Percentiles rank a stretch among this genome's conserved stretches.
These are phyloP conservation scores for Aspergillus mulundensis DNA, from an alignment of 495 filamentous ascomycete species.

Conservation along the genomic window DNA sequence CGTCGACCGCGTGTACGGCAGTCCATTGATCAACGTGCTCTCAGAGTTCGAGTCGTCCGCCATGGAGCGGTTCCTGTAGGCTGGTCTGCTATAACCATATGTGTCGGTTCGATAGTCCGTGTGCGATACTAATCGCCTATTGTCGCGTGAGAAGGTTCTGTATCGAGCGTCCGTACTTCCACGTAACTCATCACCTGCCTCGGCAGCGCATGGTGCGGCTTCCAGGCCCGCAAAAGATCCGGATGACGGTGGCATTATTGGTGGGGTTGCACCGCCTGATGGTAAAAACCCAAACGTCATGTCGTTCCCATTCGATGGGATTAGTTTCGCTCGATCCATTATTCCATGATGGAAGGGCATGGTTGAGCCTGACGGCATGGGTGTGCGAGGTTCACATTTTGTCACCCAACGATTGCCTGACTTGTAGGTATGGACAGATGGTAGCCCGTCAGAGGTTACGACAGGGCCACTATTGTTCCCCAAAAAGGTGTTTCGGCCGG, in stretches of 20 bases:
- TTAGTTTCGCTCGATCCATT: conserved; percentile 18
- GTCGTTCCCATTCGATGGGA: conserved; percentile 21
- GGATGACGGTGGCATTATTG: conserved; percentile 9
- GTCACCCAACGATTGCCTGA: conserved; percentile 11
- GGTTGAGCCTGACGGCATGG: conserved; percentile 9
- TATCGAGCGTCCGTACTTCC: conserved; percentile 12
- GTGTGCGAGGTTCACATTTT: conserved; percentile 9
- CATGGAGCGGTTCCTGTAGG: conserved; percentile 16
- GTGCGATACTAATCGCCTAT: conserved; percentile 22
- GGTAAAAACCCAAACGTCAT: conserved; percentile 31
- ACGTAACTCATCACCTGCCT: conserved; percentile 23
- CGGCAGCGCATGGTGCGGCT: background rate
- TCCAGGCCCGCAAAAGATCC: conserved; percentile 21
- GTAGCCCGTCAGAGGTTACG: conserved; percentile 18
- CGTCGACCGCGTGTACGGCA: conserved; percentile 35
- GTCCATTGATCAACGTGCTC: conserved; percentile 32
- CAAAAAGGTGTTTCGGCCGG: conserved; percentile 19
- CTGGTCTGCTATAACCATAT: conserved; percentile 32
- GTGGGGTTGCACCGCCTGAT: conserved; percentile 15
- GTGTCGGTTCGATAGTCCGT: conserved; percentile 24
- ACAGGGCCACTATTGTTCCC: conserved; percentile 8
- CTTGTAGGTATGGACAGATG: conserved; percentile 10
- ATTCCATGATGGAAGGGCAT: conserved; percentile 19
- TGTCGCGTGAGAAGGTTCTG: conserved; percentile 22
- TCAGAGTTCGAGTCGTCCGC: conserved; percentile 14